Conservation (phyloP, 2,329 filamentous ascomycete genomes). For the Paraphaeosphaeria sporulosa region DNA sequence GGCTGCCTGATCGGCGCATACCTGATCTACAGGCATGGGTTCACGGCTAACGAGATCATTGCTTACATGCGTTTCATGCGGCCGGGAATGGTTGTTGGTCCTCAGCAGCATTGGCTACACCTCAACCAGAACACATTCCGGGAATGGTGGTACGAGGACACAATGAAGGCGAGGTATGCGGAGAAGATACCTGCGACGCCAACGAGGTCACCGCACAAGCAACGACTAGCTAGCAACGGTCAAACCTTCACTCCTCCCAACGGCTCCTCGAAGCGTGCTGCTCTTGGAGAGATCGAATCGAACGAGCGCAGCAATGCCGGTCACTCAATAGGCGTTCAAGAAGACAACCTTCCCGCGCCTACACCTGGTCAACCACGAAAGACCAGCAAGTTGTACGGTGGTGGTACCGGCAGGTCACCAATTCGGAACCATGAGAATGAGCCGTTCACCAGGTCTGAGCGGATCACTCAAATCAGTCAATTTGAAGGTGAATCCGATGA, state of each 20-base stretch:
- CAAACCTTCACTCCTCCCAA: conserved; percentile 87
- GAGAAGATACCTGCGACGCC: conserved; percentile 64
- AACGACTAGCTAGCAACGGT: conserved; percentile 66
- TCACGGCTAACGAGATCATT: conserved; percentile 96
- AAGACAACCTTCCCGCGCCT: conserved; percentile 92
- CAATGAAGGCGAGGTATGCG: conserved; percentile 82
- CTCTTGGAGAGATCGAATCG: conserved; percentile 91
- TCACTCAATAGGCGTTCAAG: conserved; percentile 70
- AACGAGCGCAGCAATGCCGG: conserved; percentile 65
- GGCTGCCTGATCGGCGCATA: conserved; percentile 97
- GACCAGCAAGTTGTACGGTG: conserved; percentile 78
- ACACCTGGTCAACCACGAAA: conserved; percentile 96
- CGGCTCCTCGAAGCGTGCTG: conserved; percentile 76
- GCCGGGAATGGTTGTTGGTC: conserved; percentile 97
- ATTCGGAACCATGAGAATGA: conserved; percentile 57
- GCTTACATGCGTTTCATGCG: conserved; percentile 99
- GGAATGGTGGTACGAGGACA: conserved; percentile 92
- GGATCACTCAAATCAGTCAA: conserved; percentile 65
- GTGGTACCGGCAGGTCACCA: conserved; percentile 41
- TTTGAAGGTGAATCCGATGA: conserved; percentile 77
- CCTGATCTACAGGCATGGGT: conserved; percentile 95
- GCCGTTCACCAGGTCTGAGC: conserved; percentile 62
- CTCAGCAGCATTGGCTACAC: conserved; percentile 98
- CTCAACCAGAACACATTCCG: conserved; percentile 95
- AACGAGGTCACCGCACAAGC: conserved; percentile 60